These are phyloP conservation scores for Conticribra guillardii DNA, from an alignment of 108 stramenopile species.

Conservation along the genomic window DNA sequence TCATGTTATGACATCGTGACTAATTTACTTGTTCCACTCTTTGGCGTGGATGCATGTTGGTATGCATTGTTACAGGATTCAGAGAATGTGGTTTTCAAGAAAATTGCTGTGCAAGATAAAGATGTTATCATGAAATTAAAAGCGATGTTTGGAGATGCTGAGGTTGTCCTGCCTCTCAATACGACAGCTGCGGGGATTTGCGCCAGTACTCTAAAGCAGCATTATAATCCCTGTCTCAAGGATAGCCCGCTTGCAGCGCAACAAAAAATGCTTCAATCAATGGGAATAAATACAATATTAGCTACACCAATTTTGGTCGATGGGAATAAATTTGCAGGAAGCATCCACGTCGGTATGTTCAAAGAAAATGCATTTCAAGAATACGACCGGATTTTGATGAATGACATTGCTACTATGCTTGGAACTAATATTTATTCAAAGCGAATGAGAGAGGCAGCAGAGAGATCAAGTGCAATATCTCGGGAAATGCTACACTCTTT, in stretches of 20 bases:
- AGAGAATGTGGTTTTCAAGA: neutral
- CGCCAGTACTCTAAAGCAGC: constrained; percentile 23
- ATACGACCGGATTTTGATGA: constrained; percentile 31
- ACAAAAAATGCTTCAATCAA: neutral
- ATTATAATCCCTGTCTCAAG: constrained; percentile 27
- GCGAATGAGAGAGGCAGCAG: constrained; percentile 14
- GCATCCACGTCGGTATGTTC: constrained; percentile 4
- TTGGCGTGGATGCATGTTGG: constrained; percentile 10
- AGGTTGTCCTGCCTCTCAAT: constrained; percentile 18
- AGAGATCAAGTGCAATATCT: constrained; percentile 29
- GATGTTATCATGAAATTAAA: neutral
- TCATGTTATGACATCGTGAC: constrained; percentile 17
- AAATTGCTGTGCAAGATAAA: neutral
- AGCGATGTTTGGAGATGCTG: neutral
- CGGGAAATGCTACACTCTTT: constrained; percentile 44
- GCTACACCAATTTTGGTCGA: constrained; percentile 36
- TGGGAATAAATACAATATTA: constrained; percentile 17
- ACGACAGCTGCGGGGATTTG: constrained; percentile 11
- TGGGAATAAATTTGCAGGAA: constrained; percentile 29
- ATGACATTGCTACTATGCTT: constrained; percentile 34
- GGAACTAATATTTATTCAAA: constrained; percentile 3
- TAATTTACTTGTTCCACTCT: constrained; percentile 11
- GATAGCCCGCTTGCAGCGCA: constrained; percentile 15
- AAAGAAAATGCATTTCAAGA: constrained; percentile 36
- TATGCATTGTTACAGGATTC: neutral